Conservation (phyloP, 331 rosid species). For the Prunus yedoensis region DNA sequence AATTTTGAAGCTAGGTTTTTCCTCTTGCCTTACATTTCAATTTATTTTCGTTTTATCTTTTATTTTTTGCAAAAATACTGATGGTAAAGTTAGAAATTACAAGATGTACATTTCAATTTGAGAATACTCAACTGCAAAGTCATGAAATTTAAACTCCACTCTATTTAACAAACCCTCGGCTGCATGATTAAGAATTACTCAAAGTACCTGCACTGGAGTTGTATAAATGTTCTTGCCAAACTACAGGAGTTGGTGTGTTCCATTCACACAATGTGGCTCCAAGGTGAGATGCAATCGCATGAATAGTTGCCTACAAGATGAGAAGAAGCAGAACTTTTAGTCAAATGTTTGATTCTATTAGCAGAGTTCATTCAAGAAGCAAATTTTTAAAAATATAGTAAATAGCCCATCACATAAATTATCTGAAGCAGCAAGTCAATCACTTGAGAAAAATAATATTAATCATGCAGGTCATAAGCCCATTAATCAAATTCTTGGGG, state of each 20-base stretch:
- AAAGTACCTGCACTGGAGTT: constrained; percentile 67
- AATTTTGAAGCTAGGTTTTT: neutral
- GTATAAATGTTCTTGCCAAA: constrained; percentile 89
- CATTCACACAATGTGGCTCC: constrained; percentile 75
- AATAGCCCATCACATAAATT: neutral
- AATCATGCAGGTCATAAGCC: too few species aligned
- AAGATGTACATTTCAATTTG: neutral
- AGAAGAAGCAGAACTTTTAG: constrained; percentile 16
- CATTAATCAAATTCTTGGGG: too few species aligned
- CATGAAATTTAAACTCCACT: neutral
- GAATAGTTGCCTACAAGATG: constrained; percentile 61
- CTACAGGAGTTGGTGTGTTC: constrained; percentile 82
- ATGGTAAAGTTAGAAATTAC: neutral
- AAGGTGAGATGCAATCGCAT: constrained; percentile 72
- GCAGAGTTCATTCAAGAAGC: neutral
- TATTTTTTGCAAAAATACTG: too few species aligned
- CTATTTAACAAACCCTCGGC: neutral
- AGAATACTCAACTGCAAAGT: neutral
- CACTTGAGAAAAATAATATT: neutral
- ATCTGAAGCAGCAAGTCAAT: neutral
- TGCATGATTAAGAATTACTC: constrained; percentile 2
- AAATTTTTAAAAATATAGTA: neutral
- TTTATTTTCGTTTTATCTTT: neutral
- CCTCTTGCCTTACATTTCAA: neutral
- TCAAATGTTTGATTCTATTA: constrained; percentile 1